Evolutionary conservation across 1,284 basidiomycete genomes (phyloP).

Genomic region (Ganoderma meredithae): DNA sequence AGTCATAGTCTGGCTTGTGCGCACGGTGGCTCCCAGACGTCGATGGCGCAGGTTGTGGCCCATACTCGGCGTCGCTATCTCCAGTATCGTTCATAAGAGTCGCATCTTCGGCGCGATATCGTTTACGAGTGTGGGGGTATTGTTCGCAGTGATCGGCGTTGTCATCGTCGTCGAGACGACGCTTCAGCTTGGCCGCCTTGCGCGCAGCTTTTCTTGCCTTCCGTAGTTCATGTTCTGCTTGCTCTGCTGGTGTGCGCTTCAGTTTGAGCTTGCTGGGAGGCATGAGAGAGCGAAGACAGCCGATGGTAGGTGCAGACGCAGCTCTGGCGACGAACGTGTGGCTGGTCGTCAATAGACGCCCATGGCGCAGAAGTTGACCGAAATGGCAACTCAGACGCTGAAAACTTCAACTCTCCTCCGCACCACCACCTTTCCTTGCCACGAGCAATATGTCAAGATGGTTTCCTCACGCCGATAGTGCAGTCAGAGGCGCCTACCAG

Average conservation of each 20-base stretch:
- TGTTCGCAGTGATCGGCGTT: slow-evolving; percentile 16
- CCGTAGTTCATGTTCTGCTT: slow-evolving; percentile 58
- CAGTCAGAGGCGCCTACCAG: too few species aligned
- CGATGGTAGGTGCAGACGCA: not conserved
- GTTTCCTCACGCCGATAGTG: too few species aligned
- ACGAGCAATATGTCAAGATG: too few species aligned
- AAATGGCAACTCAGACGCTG: not conserved
- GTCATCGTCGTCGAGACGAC: slow-evolving; percentile 17
- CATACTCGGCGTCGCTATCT: slow-evolving; percentile 38
- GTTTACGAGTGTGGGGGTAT: slow-evolving; percentile 16
- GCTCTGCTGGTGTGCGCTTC: slow-evolving; percentile 75
- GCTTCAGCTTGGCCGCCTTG: slow-evolving; percentile 46
- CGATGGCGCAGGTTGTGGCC: slow-evolving; percentile 38
- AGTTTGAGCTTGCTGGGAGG: slow-evolving; percentile 58
- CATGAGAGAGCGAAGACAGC: not conserved
- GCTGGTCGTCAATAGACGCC: not conserved
- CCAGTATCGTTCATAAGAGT: slow-evolving; percentile 5
- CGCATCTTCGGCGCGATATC: slow-evolving; percentile 25
- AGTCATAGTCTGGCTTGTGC: slow-evolving; percentile 55
- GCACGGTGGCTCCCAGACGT: slow-evolving; percentile 29
- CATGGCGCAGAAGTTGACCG: not conserved
- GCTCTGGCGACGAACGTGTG: not conserved
- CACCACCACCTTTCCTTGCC: not conserved
- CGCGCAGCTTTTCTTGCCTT: slow-evolving; percentile 56
- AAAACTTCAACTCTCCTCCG: not conserved